Base-by-base conservation (phyloP, 305 asterid species). In the Fraxinus nigra region DNA sequence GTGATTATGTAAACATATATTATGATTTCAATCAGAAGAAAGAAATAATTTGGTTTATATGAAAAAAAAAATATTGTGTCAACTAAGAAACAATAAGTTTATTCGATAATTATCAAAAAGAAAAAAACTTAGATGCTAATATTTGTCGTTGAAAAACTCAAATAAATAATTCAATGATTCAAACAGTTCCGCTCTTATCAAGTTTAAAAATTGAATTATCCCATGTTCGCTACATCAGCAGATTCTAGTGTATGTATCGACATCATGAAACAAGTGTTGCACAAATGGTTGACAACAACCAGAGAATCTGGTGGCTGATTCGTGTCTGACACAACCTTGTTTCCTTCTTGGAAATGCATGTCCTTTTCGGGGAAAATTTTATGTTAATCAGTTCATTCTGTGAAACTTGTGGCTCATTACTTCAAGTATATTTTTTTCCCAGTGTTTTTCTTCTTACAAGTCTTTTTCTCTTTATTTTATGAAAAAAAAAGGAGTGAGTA, bases 111-210 rank as follows among this genome's bases (percentile, higher is more conserved):
- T 61, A 2, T 61, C 33, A 24, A 8, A 22, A 22, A 13, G 11
- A 61, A 61, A 61, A 48, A 20, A 20, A 8, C 8, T 22, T 61
- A 18, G 72, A 20, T 24, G 33, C 72, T 61, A 24, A 61, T 61
- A 20, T 7, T 26, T 18, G 28, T 7, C 11, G 7, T 24, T 61
- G 33, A 20, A 10, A 61, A 61, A 7, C 22, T 22, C 30, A 20
- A 59, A 59, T 20, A 18, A 59, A 59, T 18, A 59, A 22, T 61
- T 61, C 14, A 92, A 90, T 73, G 97, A 90, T 81, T 90, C 92
- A 5, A 95, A 90, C 56, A 61, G 16, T 8, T 61, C 4, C 24
- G 72, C 33, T 24, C 72, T 22, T 9, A 18, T 61, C 24, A 61
- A 61, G 72, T 24, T 63, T 24, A 9, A 24, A 24, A 10, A 8